Conservation (phyloP, 1,284 basidiomycete genomes). For the Peniophora sp. region DNA sequence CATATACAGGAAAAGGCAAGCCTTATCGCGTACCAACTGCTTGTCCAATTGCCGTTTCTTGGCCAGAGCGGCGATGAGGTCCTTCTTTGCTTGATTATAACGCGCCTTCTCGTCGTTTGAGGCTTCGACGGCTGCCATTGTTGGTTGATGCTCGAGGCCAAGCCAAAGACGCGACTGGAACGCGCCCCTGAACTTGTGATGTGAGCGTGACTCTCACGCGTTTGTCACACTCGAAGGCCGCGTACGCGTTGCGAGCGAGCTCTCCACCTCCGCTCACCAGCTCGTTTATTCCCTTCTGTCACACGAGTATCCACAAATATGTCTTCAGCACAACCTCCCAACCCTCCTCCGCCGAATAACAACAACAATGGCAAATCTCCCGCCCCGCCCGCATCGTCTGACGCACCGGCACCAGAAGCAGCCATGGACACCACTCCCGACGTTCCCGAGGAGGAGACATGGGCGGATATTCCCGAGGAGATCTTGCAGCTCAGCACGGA, state of each 20-base stretch:
- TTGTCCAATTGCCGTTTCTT: conserved; percentile 68
- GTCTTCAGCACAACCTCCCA: conserved; percentile 58
- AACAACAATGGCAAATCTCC: conserved; percentile 29
- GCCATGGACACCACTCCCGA: conserved; percentile 72
- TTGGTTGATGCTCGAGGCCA: too few species aligned
- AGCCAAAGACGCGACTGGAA: conserved; percentile 15
- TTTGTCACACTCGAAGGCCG: neutral
- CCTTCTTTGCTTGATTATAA: conserved; percentile 65
- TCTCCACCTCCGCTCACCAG: neutral
- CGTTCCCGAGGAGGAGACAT: conserved; percentile 64
- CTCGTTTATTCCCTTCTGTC: neutral
- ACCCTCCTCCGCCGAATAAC: conserved; percentile 36
- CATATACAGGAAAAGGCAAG: conserved; percentile 2
- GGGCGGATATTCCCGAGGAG: conserved; percentile 79
- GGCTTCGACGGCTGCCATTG: conserved; percentile 17
- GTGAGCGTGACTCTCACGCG: neutral
- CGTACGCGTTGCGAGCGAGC: neutral
- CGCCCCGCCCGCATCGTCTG: conserved; percentile 23
- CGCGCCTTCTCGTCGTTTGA: conserved; percentile 61
- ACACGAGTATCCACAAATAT: conserved; percentile 27
- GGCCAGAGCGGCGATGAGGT: conserved; percentile 58
- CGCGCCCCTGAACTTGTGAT: neutral
- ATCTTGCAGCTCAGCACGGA: conserved; percentile 68
- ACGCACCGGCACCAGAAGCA: conserved; percentile 29
- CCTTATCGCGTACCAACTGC: conserved; percentile 46